Evolutionary conservation across 140 eudicot species (phyloP), one percentile per base, ranked within the genome.

Genomic region (Stevia rebaudiana): DNA sequence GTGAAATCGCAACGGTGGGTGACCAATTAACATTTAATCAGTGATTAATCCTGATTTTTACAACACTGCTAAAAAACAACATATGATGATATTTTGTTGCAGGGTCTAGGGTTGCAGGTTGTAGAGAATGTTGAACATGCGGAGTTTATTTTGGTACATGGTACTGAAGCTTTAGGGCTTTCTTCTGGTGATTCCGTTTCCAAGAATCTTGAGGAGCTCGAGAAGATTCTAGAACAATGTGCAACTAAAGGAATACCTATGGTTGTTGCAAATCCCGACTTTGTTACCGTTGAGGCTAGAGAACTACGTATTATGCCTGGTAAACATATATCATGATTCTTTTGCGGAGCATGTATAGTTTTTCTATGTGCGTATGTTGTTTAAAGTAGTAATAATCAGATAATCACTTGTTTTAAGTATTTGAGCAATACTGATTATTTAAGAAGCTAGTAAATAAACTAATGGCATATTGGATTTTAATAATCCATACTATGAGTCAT

Each of bases 211-310:
- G 89, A 77, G 62, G 96, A 84, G 58, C 96, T 91, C 63, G 90
- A 91, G 64, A 81, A 74, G 74, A 68, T 91, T 71, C 65, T 91
- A 70, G 95, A 79, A 49, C 74, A 83, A 61, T 87, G 92, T 75
- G 96, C 83, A 39, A 72, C 74, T 53, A 91, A 86, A 76, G 71
- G 71, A 58, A 81, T 92, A 35, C 96, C 96, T 25, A 88, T 88
- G 98, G 98, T 92, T 13, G 96, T 92, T 21, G 96, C 95, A 57
- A 92, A 92, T 85, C 98, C 98, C 2, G 98, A 92, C 71, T 92
- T 81, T 80, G 94, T 88, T 1, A 92, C 96, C 18, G 98, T 92
- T 30, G 98, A 92, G 69, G 96, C 94, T 60, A 77, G 98, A 79
- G 86, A 79, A 72, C 75, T 88, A 24, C 83, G 95, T 16, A 86